Percentiles rank a stretch among this genome's conserved stretches.
These are phyloP conservation scores for Penicillium ochrochloron DNA, from an alignment of 495 filamentous ascomycete species.

Conservation along the genomic window DNA sequence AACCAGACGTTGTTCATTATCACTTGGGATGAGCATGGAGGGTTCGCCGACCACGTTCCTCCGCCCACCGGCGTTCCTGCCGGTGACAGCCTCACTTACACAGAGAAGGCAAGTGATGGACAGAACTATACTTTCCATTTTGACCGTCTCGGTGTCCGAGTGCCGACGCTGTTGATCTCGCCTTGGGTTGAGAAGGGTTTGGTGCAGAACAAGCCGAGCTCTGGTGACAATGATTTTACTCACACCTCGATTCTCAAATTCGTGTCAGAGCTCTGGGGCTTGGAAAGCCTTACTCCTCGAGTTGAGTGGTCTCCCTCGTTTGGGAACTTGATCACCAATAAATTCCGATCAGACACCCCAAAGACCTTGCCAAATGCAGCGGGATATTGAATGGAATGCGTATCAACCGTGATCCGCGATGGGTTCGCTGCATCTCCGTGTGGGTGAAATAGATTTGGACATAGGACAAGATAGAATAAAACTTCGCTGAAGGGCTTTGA, in stretches of 20 bases:
- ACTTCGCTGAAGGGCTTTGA: too few species aligned
- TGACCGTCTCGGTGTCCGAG: conserved; percentile 54
- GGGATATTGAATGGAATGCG: not conserved
- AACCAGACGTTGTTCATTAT: conserved; percentile 54
- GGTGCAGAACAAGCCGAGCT: conserved; percentile 43
- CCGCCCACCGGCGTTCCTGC: conserved; percentile 49
- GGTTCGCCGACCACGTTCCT: conserved; percentile 55
- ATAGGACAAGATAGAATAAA: not conserved
- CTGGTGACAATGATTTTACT: conserved; percentile 44
- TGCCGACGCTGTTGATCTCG: conserved; percentile 56
- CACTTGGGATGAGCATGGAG: conserved; percentile 56
- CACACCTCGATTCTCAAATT: conserved; percentile 52
- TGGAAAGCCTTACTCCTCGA: conserved; percentile 46
- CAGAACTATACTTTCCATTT: conserved; percentile 51
- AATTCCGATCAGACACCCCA: conserved; percentile 37
- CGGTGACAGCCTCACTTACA: conserved; percentile 48
- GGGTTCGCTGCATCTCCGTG: not conserved
- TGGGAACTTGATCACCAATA: conserved; percentile 36
- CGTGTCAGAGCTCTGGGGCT: conserved; percentile 48
- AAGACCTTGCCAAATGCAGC: conserved; percentile 32
- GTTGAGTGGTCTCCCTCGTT: conserved; percentile 53
- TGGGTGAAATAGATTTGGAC: not conserved
- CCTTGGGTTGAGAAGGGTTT: conserved; percentile 52
- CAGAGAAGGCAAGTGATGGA: conserved; percentile 46
- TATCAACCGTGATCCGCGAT: not conserved